These are phyloP conservation scores for Neohortaea acidophila DNA, from an alignment of 495 filamentous ascomycete species.

Conservation along the genomic window DNA sequence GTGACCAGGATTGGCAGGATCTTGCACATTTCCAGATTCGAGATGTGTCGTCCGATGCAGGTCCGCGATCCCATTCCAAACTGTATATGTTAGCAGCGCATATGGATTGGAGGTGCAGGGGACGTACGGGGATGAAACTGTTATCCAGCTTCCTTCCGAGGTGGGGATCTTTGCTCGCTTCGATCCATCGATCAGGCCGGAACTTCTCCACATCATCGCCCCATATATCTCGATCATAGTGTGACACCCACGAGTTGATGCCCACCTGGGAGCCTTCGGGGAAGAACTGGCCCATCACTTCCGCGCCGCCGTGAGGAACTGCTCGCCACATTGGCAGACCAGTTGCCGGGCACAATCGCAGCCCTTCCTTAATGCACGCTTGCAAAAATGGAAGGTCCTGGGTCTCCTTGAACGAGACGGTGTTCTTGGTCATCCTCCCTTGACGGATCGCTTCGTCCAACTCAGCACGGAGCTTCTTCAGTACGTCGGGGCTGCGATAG, in stretches of 20 bases:
- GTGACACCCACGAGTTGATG: constrained; percentile 38
- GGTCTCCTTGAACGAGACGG: constrained; percentile 33
- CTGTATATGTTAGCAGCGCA: too few species aligned
- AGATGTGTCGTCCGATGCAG: too few species aligned
- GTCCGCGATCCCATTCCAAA: too few species aligned
- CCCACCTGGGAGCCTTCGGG: constrained; percentile 36
- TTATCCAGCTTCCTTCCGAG: too few species aligned
- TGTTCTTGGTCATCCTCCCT: too few species aligned
- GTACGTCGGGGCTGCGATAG: not conserved
- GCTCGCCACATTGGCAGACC: constrained; percentile 30
- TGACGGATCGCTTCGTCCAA: not conserved
- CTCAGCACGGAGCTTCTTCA: constrained; percentile 1
- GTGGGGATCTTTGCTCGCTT: too few species aligned
- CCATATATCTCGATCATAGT: constrained; percentile 35
- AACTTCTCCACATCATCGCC: constrained; percentile 30
- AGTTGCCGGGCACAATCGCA: constrained; percentile 29
- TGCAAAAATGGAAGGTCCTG: constrained; percentile 37
- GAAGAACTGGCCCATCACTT: constrained; percentile 27
- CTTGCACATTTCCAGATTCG: too few species aligned
- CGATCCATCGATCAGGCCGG: constrained; percentile 36
- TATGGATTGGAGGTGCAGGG: too few species aligned
- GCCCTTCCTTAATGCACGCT: constrained; percentile 34
- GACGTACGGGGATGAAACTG: too few species aligned
- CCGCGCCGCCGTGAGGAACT: constrained; percentile 30
- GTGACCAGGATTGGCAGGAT: too few species aligned